These are phyloP conservation scores for Phlebopus sp. DNA, from an alignment of 1,284 basidiomycete genomes.

Conservation along the genomic window DNA sequence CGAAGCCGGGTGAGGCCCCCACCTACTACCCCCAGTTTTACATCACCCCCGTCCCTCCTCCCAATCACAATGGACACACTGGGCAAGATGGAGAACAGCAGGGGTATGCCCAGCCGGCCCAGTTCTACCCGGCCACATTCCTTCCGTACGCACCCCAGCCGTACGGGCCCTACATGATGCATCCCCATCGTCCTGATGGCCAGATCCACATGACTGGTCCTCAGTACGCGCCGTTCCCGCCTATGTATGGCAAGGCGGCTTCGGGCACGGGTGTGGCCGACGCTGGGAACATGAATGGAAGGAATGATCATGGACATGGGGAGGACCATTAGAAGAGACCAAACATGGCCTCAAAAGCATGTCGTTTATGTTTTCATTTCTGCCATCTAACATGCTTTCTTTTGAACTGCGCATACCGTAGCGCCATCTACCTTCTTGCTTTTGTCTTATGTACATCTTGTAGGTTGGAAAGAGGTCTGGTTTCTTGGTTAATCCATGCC, in stretches of 20 bases:
- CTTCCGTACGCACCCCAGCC: conserved; percentile 45
- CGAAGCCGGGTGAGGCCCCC: conserved; percentile 52
- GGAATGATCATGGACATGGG: conserved; percentile 29
- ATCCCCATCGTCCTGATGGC: conserved; percentile 41
- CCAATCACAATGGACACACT: conserved; percentile 36
- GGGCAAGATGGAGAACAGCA: conserved; percentile 47
- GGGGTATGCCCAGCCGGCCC: conserved; percentile 40
- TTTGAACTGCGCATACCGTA: too few relatives aligned
- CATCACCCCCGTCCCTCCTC: conserved; percentile 43
- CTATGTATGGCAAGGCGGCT: conserved; percentile 34
- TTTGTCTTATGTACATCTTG: conserved; percentile 33
- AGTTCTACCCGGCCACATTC: conserved; percentile 52
- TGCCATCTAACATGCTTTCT: conserved; percentile 9
- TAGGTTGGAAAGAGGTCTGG: conserved; percentile 27
- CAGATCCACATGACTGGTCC: conserved; percentile 36
- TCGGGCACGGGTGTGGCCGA: conserved; percentile 32
- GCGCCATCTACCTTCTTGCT: too few relatives aligned
- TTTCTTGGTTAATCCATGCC: conserved; percentile 16
- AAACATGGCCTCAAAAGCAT: conserved; percentile 11
- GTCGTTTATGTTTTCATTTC: conserved; percentile 17
- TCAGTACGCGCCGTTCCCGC: conserved; percentile 37
- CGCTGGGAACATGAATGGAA: conserved; percentile 17
- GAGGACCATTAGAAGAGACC: conserved; percentile 34
- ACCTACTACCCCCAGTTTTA: conserved; percentile 50
- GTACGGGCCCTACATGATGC: conserved; percentile 51